A percentile compares a stretch with the other conserved stretches of the same genome.
phyloP scores from a whole-genome alignment of 2,329 filamentous ascomycete species.

The Cordyceps cicadae region DNA sequence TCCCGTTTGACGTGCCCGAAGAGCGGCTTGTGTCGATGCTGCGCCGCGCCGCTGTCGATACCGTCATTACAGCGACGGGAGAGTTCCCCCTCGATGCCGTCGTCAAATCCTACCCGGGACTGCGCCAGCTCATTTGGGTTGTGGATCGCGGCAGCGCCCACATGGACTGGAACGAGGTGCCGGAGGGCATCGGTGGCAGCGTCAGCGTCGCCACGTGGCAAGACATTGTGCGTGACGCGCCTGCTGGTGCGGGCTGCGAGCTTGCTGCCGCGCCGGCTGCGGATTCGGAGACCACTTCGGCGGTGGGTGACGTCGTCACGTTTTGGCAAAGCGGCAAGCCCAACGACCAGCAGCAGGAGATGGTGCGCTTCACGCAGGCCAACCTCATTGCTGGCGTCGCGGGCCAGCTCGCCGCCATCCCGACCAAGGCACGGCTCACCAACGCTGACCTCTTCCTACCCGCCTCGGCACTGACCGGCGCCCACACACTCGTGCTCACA shows the following conservation, averaged over 20 bases:
- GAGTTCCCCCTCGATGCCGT: constrained; percentile 74
- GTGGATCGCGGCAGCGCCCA: constrained; percentile 84
- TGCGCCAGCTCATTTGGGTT: constrained; percentile 83
- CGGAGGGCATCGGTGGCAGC: constrained; percentile 63
- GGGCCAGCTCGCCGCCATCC: constrained; percentile 67
- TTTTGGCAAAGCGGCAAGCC: constrained; percentile 53
- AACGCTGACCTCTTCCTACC: constrained; percentile 76
- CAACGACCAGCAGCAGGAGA: constrained; percentile 47
- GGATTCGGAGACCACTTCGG: constrained; percentile 32
- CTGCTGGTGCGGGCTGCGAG: constrained; percentile 47
- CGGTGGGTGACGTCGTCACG: constrained; percentile 46
- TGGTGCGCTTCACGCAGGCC: constrained; percentile 71
- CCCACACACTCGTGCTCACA: constrained; percentile 71
- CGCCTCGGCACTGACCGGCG: constrained; percentile 70
- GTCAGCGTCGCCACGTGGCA: constrained; percentile 89
- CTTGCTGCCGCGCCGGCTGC: constrained; percentile 53
- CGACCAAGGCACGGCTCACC: constrained; percentile 63
- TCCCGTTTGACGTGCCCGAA: constrained; percentile 73
- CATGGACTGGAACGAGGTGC: constrained; percentile 90
- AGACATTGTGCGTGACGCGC: constrained; percentile 68
- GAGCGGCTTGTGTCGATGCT: constrained; percentile 65
- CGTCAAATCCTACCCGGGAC: constrained; percentile 56
- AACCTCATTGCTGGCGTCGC: constrained; percentile 87
- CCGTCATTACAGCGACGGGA: constrained; percentile 76
- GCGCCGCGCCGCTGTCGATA: constrained; percentile 64